Percentiles rank a stretch among this genome's conserved stretches.
Conservation (phyloP, 2,329 filamentous ascomycete species). For the Fusarium goolgardi region DNA sequence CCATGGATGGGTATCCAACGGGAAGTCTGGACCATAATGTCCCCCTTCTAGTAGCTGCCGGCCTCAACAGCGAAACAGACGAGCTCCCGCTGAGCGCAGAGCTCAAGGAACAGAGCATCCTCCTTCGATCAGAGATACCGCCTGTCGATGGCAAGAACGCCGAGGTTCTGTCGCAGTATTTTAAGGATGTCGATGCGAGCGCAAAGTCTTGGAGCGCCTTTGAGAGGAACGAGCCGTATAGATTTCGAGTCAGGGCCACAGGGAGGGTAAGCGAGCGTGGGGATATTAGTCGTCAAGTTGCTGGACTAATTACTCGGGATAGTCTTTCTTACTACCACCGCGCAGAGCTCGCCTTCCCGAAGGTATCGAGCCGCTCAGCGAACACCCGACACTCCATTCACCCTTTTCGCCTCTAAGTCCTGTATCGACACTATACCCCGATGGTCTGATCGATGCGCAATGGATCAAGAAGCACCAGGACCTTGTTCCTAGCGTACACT, state of each 20-base stretch:
- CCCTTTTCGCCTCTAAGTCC: constrained; percentile 91
- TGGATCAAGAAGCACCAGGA: constrained; percentile 94
- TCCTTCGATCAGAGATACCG: constrained; percentile 78
- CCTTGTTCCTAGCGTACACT: constrained; percentile 80
- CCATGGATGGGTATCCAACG: constrained; percentile 82
- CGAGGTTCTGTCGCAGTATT: constrained; percentile 71
- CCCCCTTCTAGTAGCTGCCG: constrained; percentile 84
- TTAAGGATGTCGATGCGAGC: constrained; percentile 73
- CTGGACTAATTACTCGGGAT: constrained; percentile 46
- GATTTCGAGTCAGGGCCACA: constrained; percentile 77
- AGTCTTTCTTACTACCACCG: constrained; percentile 68
- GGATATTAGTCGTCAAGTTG: constrained; percentile 28
- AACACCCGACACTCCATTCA: constrained; percentile 78
- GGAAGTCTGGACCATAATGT: constrained; percentile 89
- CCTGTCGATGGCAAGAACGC: constrained; percentile 73
- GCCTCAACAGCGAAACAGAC: constrained; percentile 65
- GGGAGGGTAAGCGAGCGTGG: constrained; percentile 75
- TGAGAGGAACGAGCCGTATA: constrained; percentile 62
- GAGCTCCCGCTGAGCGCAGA: constrained; percentile 59
- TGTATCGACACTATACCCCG: constrained; percentile 84
- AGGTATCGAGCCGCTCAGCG: constrained; percentile 60
- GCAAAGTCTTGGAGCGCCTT: constrained; percentile 74
- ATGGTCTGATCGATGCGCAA: constrained; percentile 82
- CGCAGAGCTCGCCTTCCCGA: constrained; percentile 66
- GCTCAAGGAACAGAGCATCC: constrained; percentile 68